phyloP scores from a whole-genome alignment of 768 basidiomycete species.

The Boletus pseudopeckii region DNA sequence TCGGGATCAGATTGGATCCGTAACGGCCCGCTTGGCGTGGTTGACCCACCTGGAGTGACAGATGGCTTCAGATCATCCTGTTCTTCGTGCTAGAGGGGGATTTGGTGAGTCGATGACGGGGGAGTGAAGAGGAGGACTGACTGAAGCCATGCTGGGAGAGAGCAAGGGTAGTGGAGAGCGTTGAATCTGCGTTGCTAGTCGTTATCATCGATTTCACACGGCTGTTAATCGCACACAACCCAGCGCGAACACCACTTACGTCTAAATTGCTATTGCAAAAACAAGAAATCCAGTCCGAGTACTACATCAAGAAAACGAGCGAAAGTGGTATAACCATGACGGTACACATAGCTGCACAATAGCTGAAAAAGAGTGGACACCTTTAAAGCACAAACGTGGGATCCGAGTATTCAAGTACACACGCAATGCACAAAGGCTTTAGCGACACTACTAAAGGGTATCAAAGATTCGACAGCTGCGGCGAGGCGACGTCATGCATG shows the following conservation, averaged over 20 bases:
- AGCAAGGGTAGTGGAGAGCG: slow-evolving; percentile 12
- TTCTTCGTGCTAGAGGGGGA: slow-evolving; percentile 48
- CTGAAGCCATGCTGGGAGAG: slow-evolving; percentile 48
- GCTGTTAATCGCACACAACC: slow-evolving; percentile 21
- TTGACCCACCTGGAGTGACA: slow-evolving; percentile 57
- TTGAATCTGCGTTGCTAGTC: slow-evolving; percentile 16
- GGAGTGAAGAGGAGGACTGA: slow-evolving; percentile 31
- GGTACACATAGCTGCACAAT: slow-evolving; percentile 21
- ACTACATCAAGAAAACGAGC: slow-evolving; percentile 31
- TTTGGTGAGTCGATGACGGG: background rate
- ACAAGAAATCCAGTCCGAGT: slow-evolving; percentile 17
- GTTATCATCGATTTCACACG: slow-evolving; percentile 66
- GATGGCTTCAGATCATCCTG: slow-evolving; percentile 68
- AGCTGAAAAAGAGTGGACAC: slow-evolving; percentile 20
- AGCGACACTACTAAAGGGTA: slow-evolving; percentile 11
- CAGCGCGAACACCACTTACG: slow-evolving; percentile 1
- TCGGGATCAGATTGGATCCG: slow-evolving; percentile 19
- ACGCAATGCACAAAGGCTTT: background rate
- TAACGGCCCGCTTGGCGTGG: slow-evolving; percentile 2
- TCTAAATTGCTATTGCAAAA: slow-evolving; percentile 29
- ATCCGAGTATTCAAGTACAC: slow-evolving; percentile 9
- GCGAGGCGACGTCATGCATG: slow-evolving; percentile 35
- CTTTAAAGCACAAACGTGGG: slow-evolving; percentile 22
- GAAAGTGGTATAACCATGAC: slow-evolving; percentile 26
- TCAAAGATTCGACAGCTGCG: slow-evolving; percentile 19